Evolutionary conservation across 805 yeast genomes (phyloP).

Genomic region (Martiniozyma abietophila): DNA sequence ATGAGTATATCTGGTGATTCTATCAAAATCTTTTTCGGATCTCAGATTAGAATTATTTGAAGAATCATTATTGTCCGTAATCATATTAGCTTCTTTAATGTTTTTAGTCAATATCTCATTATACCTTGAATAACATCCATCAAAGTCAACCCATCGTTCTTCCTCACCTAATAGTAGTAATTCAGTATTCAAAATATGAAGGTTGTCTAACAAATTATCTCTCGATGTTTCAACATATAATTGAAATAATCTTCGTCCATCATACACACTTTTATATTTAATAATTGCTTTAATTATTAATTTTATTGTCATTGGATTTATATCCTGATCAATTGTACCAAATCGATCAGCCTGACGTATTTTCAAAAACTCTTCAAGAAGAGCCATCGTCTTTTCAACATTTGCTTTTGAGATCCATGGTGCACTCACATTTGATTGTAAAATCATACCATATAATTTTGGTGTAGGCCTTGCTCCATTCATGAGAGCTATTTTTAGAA

Average conservation of each 20-base stretch:
- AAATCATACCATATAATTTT: conserved; percentile 22
- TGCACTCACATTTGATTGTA: conserved; percentile 17
- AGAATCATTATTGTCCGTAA: conserved; percentile 2
- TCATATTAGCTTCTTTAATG: conserved; percentile 13
- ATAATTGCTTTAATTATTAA: conserved; percentile 15
- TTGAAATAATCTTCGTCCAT: conserved; percentile 23
- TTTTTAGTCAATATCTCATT: conserved; percentile 12
- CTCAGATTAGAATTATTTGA: background rate
- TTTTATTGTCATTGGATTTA: conserved; percentile 21
- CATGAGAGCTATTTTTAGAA: conserved; percentile 15
- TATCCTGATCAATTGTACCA: conserved; percentile 18
- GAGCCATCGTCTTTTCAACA: conserved; percentile 13
- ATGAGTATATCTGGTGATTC: conserved; percentile 6
- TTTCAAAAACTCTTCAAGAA: conserved; percentile 19
- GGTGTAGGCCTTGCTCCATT: conserved; percentile 13
- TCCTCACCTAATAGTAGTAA: conserved; percentile 24
- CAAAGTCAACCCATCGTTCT: conserved; percentile 26
- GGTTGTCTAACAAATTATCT: conserved; percentile 19
- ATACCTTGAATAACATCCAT: conserved; percentile 20
- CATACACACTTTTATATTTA: conserved; percentile 13
- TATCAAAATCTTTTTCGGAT: conserved; percentile 7
- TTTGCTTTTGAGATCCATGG: conserved; percentile 12
- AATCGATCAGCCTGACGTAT: conserved; percentile 14
- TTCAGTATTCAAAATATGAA: conserved; percentile 22
- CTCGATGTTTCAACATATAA: conserved; percentile 19